A percentile compares a stretch with the other conserved stretches of the same genome.
Conservation (phyloP, 306 rosid genomes). For the Bauhinia variegata region DNA sequence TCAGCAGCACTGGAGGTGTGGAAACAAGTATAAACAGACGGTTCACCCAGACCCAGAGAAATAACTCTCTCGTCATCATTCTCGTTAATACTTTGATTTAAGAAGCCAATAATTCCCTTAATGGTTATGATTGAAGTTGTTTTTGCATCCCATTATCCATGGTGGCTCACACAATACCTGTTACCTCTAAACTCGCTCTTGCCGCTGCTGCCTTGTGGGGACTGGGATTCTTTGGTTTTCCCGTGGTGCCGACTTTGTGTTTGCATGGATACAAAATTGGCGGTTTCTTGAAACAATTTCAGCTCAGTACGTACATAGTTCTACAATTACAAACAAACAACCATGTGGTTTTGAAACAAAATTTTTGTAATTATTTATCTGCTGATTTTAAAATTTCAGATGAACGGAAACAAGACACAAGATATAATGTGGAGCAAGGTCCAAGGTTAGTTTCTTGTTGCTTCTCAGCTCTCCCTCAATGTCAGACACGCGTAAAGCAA, state of each 20-base stretch:
- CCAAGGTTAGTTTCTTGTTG: too few species aligned
- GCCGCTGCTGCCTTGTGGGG: neutral
- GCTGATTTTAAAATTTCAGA: too few species aligned
- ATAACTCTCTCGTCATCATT: slow-evolving; percentile 47
- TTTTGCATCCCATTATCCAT: slow-evolving; percentile 57
- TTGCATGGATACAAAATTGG: slow-evolving; percentile 30
- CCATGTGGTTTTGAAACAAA: too few species aligned
- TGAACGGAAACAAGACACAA: too few species aligned
- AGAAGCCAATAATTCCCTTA: slow-evolving; percentile 74
- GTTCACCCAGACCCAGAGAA: slow-evolving; percentile 92
- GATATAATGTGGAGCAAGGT: too few species aligned
- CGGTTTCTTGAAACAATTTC: neutral
- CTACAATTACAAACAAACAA: too few species aligned
- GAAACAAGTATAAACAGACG: slow-evolving; percentile 70
- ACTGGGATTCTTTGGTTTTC: neutral
- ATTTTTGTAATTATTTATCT: too few species aligned
- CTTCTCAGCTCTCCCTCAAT: too few species aligned
- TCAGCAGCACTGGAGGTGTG: slow-evolving; percentile 54
- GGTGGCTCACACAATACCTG: neutral
- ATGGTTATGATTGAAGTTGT: slow-evolving; percentile 72
- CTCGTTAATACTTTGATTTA: slow-evolving; percentile 55
- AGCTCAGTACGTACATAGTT: too few species aligned
- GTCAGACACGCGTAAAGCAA: too few species aligned
- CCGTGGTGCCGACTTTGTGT: neutral
- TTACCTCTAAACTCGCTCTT: neutral